Percentiles rank a stretch among this genome's conserved stretches.
Evolutionary conservation across 1,284 basidiomycete genomes (phyloP).

Genomic region (Tetrapyrgos nigripes): DNA sequence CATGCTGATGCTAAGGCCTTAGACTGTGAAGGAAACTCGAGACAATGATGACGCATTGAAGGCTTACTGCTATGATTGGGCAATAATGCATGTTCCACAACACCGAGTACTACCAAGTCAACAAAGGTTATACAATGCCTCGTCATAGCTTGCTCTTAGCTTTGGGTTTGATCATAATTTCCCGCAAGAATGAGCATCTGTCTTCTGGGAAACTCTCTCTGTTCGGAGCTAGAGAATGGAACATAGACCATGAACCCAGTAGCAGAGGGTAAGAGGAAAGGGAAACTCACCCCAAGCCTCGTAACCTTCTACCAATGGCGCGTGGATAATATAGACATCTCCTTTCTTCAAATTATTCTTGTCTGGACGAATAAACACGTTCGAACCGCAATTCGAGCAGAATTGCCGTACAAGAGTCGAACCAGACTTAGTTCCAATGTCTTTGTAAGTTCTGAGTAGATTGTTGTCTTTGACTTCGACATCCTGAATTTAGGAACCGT

Average conservation of each 20-base stretch:
- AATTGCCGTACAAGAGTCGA: conserved; percentile 37
- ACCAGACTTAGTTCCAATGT: conserved; percentile 37
- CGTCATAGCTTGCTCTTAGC: conserved; percentile 1
- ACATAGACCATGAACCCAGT: neutral
- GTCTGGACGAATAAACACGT: conserved; percentile 34
- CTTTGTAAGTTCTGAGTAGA: conserved; percentile 35
- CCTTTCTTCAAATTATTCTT: conserved; percentile 16
- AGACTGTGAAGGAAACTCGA: too few species aligned
- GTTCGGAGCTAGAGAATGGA: conserved; percentile 1
- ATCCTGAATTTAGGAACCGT: neutral
- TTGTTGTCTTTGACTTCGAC: conserved; percentile 29
- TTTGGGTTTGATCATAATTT: neutral
- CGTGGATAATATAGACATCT: conserved; percentile 31
- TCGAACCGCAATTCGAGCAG: conserved; percentile 41
- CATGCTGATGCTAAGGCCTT: too few species aligned
- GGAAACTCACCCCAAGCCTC: conserved; percentile 32
- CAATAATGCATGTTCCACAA: too few species aligned
- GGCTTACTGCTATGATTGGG: too few species aligned
- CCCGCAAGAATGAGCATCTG: conserved; percentile 4
- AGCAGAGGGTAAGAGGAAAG: neutral
- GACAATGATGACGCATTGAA: too few species aligned
- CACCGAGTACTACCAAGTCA: too few species aligned
- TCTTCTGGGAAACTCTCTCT: conserved; percentile 5
- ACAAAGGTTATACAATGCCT: neutral
- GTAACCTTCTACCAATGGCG: conserved; percentile 27